Conservation (phyloP, 2,329 filamentous ascomycete genomes). For the Zymoseptoria pseudotritici region DNA sequence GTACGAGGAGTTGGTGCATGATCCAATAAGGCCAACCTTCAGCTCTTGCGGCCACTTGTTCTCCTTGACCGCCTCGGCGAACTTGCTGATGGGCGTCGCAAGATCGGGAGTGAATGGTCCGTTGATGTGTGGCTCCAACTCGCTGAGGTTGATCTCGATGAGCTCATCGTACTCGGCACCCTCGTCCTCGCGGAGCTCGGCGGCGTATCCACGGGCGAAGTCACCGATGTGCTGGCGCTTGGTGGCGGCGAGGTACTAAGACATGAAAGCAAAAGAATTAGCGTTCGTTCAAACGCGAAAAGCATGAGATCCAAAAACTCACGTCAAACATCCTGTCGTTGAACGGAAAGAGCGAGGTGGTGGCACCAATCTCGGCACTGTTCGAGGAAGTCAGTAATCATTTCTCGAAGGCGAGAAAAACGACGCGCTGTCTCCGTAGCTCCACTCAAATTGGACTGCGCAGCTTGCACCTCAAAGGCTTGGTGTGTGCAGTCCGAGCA, state of each 20-base stretch:
- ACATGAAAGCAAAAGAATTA: slow-evolving; percentile 47
- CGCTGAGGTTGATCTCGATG: slow-evolving; percentile 89
- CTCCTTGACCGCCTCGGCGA: slow-evolving; percentile 85
- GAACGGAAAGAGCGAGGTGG: slow-evolving; percentile 94
- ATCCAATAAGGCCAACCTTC: slow-evolving; percentile 94
- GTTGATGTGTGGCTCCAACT: slow-evolving; percentile 97
- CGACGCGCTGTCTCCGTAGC: neutral
- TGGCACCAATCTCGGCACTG: slow-evolving; percentile 67
- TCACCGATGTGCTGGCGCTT: slow-evolving; percentile 88
- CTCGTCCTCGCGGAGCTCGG: slow-evolving; percentile 80
- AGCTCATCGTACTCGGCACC: slow-evolving; percentile 92
- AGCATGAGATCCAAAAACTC: too few relatives aligned
- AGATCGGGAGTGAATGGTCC: slow-evolving; percentile 98
- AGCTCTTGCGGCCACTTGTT: slow-evolving; percentile 96
- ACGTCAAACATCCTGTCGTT: slow-evolving; percentile 70
- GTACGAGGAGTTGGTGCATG: slow-evolving; percentile 89
- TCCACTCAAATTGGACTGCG: neutral
- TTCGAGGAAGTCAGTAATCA: neutral
- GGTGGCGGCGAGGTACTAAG: slow-evolving; percentile 87
- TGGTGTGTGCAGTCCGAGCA: slow-evolving; percentile 3
- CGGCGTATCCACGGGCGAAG: slow-evolving; percentile 74
- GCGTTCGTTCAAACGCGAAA: slow-evolving; percentile 55
- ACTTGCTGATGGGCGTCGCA: slow-evolving; percentile 95
- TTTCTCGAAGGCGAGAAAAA: too few relatives aligned
- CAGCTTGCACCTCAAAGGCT: neutral